phyloP scores from a whole-genome alignment of 73 alveolate genomes.

The Uronychia binucleata region DNA sequence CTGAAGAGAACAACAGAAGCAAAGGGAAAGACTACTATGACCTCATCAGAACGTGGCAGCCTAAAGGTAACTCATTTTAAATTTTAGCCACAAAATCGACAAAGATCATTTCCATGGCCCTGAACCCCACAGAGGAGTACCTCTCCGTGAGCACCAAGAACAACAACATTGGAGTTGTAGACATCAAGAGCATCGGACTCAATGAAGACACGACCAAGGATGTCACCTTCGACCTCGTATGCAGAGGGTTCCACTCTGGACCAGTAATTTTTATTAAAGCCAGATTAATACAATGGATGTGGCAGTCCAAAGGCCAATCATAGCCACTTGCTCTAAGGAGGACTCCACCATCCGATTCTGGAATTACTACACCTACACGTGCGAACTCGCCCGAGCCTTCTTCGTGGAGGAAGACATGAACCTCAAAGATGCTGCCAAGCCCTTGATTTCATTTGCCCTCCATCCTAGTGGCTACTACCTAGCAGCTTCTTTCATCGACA shows the following conservation, averaged over 20 bases:
- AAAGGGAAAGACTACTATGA: constrained; percentile 61
- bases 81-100: constrained; percentile 51
- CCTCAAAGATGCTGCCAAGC: constrained; percentile 80
- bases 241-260: constrained; percentile 98
- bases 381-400: constrained; percentile 83
- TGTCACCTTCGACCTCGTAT: constrained; percentile 92
- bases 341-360: constrained; percentile 97
- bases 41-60: constrained; percentile 64
- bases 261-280: constrained; percentile 74
- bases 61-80: too few species aligned
- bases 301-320: constrained; percentile 96
- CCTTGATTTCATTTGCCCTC: constrained; percentile 92
- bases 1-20: constrained; percentile 73
- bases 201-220: constrained; percentile 74
- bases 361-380: constrained; percentile 89
- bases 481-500: constrained; percentile 97
- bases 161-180: constrained; percentile 88
- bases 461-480: constrained; percentile 98
- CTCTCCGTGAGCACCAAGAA: constrained; percentile 89
- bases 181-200: constrained; percentile 65
- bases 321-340: constrained; percentile 90
- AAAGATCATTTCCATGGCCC: constrained; percentile 76
- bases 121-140: constrained; percentile 89
- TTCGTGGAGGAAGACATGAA: constrained; percentile 75
- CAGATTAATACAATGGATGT: constrained; percentile 90